phyloP scores from a whole-genome alignment of 768 basidiomycete genomes.

The Mycena polygramma region DNA sequence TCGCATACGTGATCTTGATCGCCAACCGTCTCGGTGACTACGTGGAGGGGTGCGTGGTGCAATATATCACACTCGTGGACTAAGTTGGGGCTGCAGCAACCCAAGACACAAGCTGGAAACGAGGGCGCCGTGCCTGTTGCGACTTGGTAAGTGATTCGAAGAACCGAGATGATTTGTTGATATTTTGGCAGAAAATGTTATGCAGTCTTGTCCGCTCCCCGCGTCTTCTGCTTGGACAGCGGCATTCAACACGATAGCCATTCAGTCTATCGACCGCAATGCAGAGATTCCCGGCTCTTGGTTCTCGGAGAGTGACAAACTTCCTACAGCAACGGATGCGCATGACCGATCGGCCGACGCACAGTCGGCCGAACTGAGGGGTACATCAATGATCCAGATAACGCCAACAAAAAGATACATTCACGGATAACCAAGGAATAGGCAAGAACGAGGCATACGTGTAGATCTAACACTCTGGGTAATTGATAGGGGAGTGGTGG shows the following conservation, averaged over 20 bases:
- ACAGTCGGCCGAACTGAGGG: slow-evolving; percentile 13
- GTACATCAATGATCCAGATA: slow-evolving; percentile 22
- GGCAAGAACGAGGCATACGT: slow-evolving; percentile 46
- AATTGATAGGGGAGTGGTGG: slow-evolving; percentile 63
- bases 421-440: slow-evolving; percentile 22
- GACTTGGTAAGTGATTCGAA: slow-evolving; percentile 59
- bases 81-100: slow-evolving; percentile 56
- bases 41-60: slow-evolving; percentile 66
- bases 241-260: slow-evolving; percentile 77
- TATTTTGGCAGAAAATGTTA: slow-evolving; percentile 36
- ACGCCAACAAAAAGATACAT: slow-evolving; percentile 14
- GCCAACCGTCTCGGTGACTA: slow-evolving; percentile 79
- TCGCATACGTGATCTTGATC: slow-evolving; percentile 67
- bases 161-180: not conserved
- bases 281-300: slow-evolving; percentile 20
- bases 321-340: slow-evolving; percentile 7
- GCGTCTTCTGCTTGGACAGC: slow-evolving; percentile 62
- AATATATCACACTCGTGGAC: not conserved
- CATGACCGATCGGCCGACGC: slow-evolving; percentile 12
- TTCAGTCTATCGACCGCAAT: slow-evolving; percentile 59
- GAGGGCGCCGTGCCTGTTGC: slow-evolving; percentile 65
- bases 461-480: slow-evolving; percentile 73
- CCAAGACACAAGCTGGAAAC: slow-evolving; percentile 62
- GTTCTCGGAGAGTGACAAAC: slow-evolving; percentile 24
- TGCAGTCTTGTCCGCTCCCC: slow-evolving; percentile 65